Evolutionary conservation across 169 alveolate genomes (phyloP), one percentile per base, ranked within the genome.

Genomic region (Eimeria praecox): DNA sequence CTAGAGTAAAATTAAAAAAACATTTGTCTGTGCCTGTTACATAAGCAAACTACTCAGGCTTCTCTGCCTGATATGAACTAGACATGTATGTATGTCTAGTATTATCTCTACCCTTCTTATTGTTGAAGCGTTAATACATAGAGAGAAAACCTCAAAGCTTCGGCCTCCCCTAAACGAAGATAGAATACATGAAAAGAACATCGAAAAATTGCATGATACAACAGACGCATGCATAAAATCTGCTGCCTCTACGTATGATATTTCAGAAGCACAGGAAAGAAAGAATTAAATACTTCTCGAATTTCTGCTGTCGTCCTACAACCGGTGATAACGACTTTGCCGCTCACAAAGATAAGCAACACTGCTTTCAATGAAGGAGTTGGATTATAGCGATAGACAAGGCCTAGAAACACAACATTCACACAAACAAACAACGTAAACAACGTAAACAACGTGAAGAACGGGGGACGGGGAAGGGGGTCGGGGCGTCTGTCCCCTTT

Each of bases 241-340:
- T 44, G 73, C 90, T 82, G 78, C 90, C 56, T 38, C 73, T 46
- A 92, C 33, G 89, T 82, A 33, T 92, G 92, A 87, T 90, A 95
- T 33, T 83, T 83, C n/a, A 92, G 40, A 44, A 95, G 92, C 46
- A 90, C 94, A 3, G 97, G 97, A 94, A 91, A 95, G n/a, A 92
- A 49, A 22, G 94, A 64, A 24, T 92, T 71, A 49, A 95, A 92
- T 8, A 83, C 97, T 52, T 40, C 54, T n/a, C 54, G 42, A 77
- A 85, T 40, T 12, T 95, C 97, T 27, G 85, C 94, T 20, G 59
- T 12, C 20, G 64, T 30, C 90, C 99, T 99, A 92, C 99, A 99
- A 5, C 99, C 99, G 27, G 99, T 99, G 66, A 99, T 97, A 54
- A 99, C 99, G 69, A 99, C 99, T 97, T 99, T 99, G 75, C 99